These are phyloP conservation scores for Naegleria fowleri DNA, from an alignment of 208 protist genomes.

Conservation along the genomic window DNA sequence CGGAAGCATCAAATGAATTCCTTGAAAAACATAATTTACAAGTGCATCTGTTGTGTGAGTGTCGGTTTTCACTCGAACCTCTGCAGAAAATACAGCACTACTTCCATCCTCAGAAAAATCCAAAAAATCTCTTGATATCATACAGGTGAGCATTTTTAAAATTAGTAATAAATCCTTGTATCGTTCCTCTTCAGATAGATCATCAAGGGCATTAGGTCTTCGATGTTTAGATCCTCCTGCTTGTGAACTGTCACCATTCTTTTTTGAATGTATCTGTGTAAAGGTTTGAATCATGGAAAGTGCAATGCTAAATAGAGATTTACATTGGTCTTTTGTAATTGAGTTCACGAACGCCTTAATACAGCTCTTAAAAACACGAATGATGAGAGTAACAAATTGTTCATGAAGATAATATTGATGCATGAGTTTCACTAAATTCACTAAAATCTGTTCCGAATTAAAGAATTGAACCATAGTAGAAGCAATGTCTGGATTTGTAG, in stretches of 20 bases:
- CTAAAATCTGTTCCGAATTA: background rate
- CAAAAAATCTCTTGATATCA: slow-evolving; percentile 1
- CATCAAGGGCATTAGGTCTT: background rate
- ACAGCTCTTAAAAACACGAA: background rate
- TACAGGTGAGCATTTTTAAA: background rate
- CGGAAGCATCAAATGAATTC: background rate
- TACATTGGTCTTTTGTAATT: background rate
- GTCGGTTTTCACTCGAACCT: background rate
- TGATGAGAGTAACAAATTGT: background rate
- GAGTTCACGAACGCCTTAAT: background rate
- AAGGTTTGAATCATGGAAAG: background rate
- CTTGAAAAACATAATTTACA: slow-evolving; percentile 15
- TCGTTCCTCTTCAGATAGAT: background rate
- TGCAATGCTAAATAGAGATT: background rate
- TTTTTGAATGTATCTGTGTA: background rate
- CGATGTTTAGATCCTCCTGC: background rate
- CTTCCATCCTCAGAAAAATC: background rate
- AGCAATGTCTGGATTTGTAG: background rate
- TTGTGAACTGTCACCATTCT: background rate
- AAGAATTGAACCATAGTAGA: background rate
- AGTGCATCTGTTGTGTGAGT: background rate
- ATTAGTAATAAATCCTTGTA: background rate
- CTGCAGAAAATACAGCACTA: background rate
- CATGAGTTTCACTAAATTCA: background rate
- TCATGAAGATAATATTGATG: background rate